These are phyloP conservation scores for Daucus carota DNA, from an alignment of 129 eudicot species.

Conservation along the genomic window DNA sequence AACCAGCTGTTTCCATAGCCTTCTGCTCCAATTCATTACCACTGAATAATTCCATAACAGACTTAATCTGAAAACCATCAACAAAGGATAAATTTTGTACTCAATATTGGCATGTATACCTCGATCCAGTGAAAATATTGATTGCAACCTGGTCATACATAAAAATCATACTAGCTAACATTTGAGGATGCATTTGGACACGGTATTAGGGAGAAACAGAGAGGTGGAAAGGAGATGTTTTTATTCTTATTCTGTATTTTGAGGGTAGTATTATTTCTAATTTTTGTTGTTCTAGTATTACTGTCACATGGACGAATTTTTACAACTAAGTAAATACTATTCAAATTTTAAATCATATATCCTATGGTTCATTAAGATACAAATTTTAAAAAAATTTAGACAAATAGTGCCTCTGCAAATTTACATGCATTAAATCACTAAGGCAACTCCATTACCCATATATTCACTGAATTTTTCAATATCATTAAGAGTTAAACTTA, in stretches of 20 bases:
- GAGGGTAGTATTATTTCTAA: background rate
- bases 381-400: too few species aligned
- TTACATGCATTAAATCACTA: background rate
- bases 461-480: background rate
- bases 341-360: background rate
- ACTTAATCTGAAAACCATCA: conserved; percentile 46
- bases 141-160: background rate
- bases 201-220: conserved; percentile 6
- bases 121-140: background rate
- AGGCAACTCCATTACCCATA: background rate
- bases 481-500: background rate
- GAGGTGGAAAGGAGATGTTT: background rate
- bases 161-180: background rate
- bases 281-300: background rate
- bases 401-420: background rate
- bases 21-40: conserved; percentile 72
- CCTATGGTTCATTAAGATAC: background rate
- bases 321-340: background rate
- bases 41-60: conserved; percentile 78
- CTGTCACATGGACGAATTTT: background rate
- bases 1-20: conserved; percentile 83
- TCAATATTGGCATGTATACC: background rate
- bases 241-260: background rate
- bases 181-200: background rate
- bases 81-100: conserved; percentile 1